Base-by-base conservation (phyloP, 208 protist genomes). In the Histomonas meleagridis region DNA sequence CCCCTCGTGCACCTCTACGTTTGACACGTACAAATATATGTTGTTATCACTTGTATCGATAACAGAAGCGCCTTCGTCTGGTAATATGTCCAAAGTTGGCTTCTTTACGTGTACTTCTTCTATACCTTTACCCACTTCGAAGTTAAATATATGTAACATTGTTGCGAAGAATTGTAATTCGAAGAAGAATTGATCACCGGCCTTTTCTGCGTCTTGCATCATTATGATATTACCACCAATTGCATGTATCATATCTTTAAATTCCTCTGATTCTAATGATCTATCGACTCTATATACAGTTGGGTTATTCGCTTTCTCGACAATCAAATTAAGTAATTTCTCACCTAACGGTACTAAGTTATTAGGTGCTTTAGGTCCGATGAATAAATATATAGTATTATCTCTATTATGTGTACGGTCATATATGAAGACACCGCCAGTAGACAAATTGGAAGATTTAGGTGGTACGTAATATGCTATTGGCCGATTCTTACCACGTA, bases 131-230 rank as follows among this genome's bases (percentile, higher is more conserved):
- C 38, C 76, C 32, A 9, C 43, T n/a, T 65, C 60, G 32, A 86
- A 86, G 3, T 32, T 10, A 18, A 43, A 4, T 28, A 86, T 48
- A 16, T 86, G 76, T 4, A 86, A 28, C 3, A 51, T 32, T 26
- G 46, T 35, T n/a, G 32, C 55, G 40, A 55, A 55, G 76, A 86
- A 86, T 43, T 86, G 43, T 18, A 51, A 55, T 49, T 86, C 76
- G 46, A 86, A 86, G 46, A 86, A 86, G 1, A 86, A 35, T 86
- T 86, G 40, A 55, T 86, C 76, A 16, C 76, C 76, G 38, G 23
- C 0, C 7, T 86, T 86, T 18, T 35, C 5, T 38, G 46, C 4
- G 2, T 40, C 12, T 48, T 86, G 76, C 43, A 86, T 86, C 76
- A 51, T 43, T 57, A 40, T n/a, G 1, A 43, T 86, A 28, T 86